Base-by-base conservation (phyloP, 805 yeast species). In the Barnettozyma wickerhamii region DNA sequence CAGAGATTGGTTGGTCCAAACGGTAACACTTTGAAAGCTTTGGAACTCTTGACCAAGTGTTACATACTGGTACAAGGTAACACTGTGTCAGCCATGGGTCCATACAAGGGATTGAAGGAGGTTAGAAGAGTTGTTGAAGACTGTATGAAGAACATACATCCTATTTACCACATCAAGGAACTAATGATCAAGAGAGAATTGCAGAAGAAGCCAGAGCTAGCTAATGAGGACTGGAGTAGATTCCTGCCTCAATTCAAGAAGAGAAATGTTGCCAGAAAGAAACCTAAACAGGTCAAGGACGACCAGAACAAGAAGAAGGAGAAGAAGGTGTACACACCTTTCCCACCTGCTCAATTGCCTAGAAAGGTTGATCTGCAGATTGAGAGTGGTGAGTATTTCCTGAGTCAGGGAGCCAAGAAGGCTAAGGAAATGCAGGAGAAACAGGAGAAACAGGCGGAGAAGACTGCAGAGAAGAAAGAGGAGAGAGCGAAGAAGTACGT, bases 321-420 rank as follows among this genome's bases (percentile, higher is more conserved):
- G 40, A 74, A 77, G 71, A 90, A 83, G 66, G 81, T 79, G 4
- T 91, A 91, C 77, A 93, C 99, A 26, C 98, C 99, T 60, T 93
- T 93, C 89, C 99, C 99, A 69, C 98, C 99, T 54, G 85, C 87
- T 38, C 99, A 87, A 67, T 77, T 79, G 51, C 99, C 98, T 59
- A 84, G 98, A 72, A 90, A 93, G 85, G 73, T 93, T 65, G 99
- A 93, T 77, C 70, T 90, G 62, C 95, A 89, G 69, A 89, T 93
- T 65, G 99, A 93, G 65, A 81, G 95, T 71, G 99, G 99, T 77
- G 99, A 93, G 65, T 93, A 88, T 68, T 93, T 93, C 78, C 72
- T 93, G 68, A 85, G 88, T 46, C 84, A 87, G 69, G 77, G 71
- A 55, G 95, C 90, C 56, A 88, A 87, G 71, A 82, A 77, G 45